Evolutionary conservation across 345 rosid species (phyloP), one percentile per base, ranked within the genome.

Genomic region (Streptanthus diversifolius): DNA sequence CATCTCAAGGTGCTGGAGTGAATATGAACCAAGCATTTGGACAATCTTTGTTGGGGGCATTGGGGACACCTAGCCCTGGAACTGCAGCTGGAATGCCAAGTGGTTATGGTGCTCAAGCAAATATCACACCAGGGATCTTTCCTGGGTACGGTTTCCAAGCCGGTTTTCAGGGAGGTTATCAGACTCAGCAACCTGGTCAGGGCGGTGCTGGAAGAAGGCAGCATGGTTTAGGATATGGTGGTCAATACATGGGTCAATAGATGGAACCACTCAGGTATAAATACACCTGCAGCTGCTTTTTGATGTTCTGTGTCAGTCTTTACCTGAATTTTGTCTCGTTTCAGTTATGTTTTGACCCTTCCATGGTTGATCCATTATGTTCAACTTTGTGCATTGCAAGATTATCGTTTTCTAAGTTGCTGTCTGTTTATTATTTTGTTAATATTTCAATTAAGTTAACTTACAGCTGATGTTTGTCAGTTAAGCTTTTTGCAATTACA

Each of bases 1-100:
- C 93, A 2, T 44, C 88, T 33, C 97, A 86, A 62, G 91, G 97
- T 70, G 87, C 91, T 82, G 97, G 92, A 13, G 81, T 93, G 76
- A 95, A 91, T 35, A 70, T 86, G 8, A 80, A 82, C 69, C 89
- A 83, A 49, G 80, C 83, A 36, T 63, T 81, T 64, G 86, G 86
- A 21, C 82, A 77, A 67, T 82, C 77, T 43, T 70, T 84, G 51
- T 80, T 82, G 55, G 97, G 93, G 10, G 39, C 80, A 3, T 59
- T 86, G 22, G 91, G 91, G 9, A 37, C 87, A 25, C 82, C 85
- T 49, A 66, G 57, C 71, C 90, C 79, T 52, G 88, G 81, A n/a
- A 51, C 80, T 27, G 83, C 68, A 14, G 62, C 74, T 60, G 84
- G 82, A 55, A 77, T 83, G 63, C 90, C 83, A 57, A 83, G 65